Base-by-base conservation (phyloP, 805 yeast genomes). In the Candida maesae region DNA sequence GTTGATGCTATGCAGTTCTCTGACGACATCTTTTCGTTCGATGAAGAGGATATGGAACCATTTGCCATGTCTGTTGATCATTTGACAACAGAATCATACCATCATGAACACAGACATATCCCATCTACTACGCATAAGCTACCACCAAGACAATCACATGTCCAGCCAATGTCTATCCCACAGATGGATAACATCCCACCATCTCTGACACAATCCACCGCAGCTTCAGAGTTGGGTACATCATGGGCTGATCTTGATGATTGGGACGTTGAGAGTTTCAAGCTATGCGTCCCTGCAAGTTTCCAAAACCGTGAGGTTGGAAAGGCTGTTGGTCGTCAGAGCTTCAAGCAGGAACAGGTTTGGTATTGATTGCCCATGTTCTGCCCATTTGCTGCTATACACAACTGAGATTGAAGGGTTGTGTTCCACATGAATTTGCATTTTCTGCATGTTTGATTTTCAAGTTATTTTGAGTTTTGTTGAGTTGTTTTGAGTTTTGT, bases 221-320 rank as follows among this genome's bases (percentile, higher is more conserved):
- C n/a, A 15, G 36, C 16, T 5, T 29, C 35, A 17, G 18, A 27
- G 21, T 38, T 42, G 40, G 48, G 45, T n/a, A 29, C 32, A 5
- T 47, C 51, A 11, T 47, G 51, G 51, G 51, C 47, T 7, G 49
- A 47, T 16, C 16, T 47, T 29, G 49, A 47, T 18, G 51, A 44
- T 32, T 40, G 42, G 42, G 45, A 40, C 11, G 38, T 36, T 14
- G 42, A 32, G 12, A 38, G 40, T 15, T 38, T 43, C 42, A 23
- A 46, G 33, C 26, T 42, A 20, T 42, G 45, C 32, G 17, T 38
- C 12, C 45, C 45, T 28, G 20, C 31, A 29, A 33, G 42, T 15
- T 12, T 40, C 13, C 35, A 30, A 25, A 31, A 35, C 14, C 33
- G 27, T 25, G 13, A 15, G 23, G 20, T 23, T 29, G 19, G 10